phyloP scores from a whole-genome alignment of 352 stramenopile genomes.

The Aphanomyces cochlioides region DNA sequence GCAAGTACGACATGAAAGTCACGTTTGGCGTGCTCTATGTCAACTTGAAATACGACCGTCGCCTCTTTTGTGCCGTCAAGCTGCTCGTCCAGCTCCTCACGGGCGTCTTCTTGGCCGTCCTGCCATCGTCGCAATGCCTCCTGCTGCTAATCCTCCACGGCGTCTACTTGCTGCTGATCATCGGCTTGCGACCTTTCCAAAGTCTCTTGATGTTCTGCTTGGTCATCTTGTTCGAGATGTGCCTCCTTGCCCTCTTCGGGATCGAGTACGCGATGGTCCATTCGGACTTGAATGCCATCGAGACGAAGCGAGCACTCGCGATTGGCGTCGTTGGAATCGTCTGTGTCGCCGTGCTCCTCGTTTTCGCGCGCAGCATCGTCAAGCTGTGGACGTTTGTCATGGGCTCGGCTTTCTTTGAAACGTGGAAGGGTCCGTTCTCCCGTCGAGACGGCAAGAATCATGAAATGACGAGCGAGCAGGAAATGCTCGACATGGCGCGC shows the following conservation, averaged over 20 bases:
- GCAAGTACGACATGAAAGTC: constrained; percentile 54
- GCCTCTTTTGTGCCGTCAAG: constrained; percentile 62
- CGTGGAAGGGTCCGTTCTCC: not conserved
- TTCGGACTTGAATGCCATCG: not conserved
- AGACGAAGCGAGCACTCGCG: not conserved
- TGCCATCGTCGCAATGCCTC: constrained; percentile 53
- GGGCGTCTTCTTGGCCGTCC: constrained; percentile 50
- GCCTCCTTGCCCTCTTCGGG: constrained; percentile 11
- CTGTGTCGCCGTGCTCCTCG: constrained; percentile 1
- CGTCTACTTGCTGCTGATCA: constrained; percentile 48
- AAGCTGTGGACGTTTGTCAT: constrained; percentile 20
- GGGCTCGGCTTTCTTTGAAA: not conserved
- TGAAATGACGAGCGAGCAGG: too few species aligned
- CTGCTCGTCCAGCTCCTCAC: constrained; percentile 54
- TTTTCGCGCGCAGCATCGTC: constrained; percentile 18
- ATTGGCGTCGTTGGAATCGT: constrained; percentile 12
- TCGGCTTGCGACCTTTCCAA: constrained; percentile 44
- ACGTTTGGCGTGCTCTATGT: constrained; percentile 61
- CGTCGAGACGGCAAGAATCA: not conserved
- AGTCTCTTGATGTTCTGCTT: not conserved
- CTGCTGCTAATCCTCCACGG: constrained; percentile 52
- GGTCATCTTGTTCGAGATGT: constrained; percentile 5
- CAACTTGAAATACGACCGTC: constrained; percentile 54
- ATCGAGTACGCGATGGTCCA: not conserved
- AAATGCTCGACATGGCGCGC: too few species aligned